phyloP scores from a whole-genome alignment of 108 stramenopile genomes.

The Cyclotella distinguenda region DNA sequence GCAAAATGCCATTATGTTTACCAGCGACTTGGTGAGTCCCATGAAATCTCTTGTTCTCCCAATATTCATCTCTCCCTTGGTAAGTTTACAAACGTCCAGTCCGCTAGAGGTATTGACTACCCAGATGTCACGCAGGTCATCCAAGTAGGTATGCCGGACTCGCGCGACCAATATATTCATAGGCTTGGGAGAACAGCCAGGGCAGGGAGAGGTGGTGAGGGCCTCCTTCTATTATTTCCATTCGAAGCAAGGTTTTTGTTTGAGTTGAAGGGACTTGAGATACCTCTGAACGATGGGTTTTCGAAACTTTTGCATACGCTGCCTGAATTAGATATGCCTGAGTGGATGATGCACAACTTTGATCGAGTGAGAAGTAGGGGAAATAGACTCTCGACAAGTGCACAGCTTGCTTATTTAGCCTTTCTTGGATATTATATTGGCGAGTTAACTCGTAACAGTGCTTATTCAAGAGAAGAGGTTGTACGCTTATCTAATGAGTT shows the following conservation, averaged over 20 bases:
- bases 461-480: slow-evolving; percentile 41
- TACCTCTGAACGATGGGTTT: slow-evolving; percentile 18
- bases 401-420: slow-evolving; percentile 50
- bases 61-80: too few species aligned
- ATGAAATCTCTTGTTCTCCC: too few species aligned
- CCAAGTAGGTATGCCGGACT: slow-evolving; percentile 71
- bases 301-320: slow-evolving; percentile 1
- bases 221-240: slow-evolving; percentile 46
- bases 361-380: slow-evolving; percentile 34
- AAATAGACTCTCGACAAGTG: slow-evolving; percentile 38
- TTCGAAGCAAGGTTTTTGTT: slow-evolving; percentile 44
- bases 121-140: slow-evolving; percentile 78
- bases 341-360: slow-evolving; percentile 33
- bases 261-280: slow-evolving; percentile 41
- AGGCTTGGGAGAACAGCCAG: slow-evolving; percentile 84
- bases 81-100: slow-evolving; percentile 77
- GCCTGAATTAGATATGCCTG: slow-evolving; percentile 2
- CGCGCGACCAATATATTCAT: slow-evolving; percentile 79
- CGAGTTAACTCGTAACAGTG: slow-evolving; percentile 36
- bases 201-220: slow-evolving; percentile 59
- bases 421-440: slow-evolving; percentile 84
- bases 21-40: slow-evolving; percentile 79
- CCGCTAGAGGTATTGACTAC: slow-evolving; percentile 86
- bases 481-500: slow-evolving; percentile 57
- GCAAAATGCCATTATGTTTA: slow-evolving; percentile 63